Percentiles rank a stretch among this genome's conserved stretches.
Evolutionary conservation across 768 basidiomycete species (phyloP).

Genomic region (Kwoniella pini): DNA sequence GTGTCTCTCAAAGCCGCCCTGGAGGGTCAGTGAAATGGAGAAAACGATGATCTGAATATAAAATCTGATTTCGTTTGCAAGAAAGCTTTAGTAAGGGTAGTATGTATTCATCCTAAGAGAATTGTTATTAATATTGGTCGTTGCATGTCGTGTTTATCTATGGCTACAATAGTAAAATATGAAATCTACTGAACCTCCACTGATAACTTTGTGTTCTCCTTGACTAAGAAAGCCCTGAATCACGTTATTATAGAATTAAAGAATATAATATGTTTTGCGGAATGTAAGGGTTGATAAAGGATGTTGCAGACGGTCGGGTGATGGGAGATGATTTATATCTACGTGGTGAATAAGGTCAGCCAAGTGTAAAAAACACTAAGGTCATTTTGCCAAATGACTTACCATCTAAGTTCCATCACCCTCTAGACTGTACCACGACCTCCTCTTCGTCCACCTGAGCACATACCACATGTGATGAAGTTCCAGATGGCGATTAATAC

Average conservation of each 20-base stretch:
- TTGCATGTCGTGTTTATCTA: slow-evolving; percentile 25
- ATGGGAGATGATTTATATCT: slow-evolving; percentile 22
- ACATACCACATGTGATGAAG: slow-evolving; percentile 45
- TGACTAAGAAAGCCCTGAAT: background rate
- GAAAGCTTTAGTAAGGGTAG: background rate
- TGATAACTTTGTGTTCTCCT: slow-evolving; percentile 2
- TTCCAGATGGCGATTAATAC: slow-evolving; percentile 43
- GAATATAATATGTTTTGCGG: slow-evolving; percentile 2
- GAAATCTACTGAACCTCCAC: slow-evolving; percentile 5
- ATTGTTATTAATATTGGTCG: slow-evolving; percentile 12
- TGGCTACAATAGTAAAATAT: slow-evolving; percentile 12
- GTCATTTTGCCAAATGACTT: too few species aligned
- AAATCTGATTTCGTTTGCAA: too few species aligned
- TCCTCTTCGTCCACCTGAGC: slow-evolving; percentile 40
- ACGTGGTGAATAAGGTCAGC: too few species aligned
- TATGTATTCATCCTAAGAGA: background rate
- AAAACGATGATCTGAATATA: background rate
- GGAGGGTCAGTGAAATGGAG: background rate
- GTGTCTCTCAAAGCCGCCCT: slow-evolving; percentile 1
- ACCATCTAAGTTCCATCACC: slow-evolving; percentile 33
- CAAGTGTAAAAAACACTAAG: too few species aligned
- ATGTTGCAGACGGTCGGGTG: slow-evolving; percentile 15
- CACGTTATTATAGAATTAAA: slow-evolving; percentile 10
- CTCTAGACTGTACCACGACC: slow-evolving; percentile 41
- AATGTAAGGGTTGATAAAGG: background rate